Evolutionary conservation across 768 basidiomycete genomes (phyloP).

Genomic region (Guyanaporus albipodus): DNA sequence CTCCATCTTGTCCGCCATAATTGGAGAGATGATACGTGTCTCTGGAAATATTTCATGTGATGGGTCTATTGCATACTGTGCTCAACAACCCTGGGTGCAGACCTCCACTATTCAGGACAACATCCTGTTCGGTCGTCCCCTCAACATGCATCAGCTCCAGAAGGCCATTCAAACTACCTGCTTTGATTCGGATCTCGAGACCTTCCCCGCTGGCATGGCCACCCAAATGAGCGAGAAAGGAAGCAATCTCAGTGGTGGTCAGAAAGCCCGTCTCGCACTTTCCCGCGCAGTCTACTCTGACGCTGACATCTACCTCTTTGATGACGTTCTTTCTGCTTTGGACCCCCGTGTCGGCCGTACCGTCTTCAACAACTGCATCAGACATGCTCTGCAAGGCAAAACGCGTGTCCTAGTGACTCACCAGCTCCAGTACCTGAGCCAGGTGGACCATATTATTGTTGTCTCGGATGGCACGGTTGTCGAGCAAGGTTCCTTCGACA

Average conservation of each 20-base stretch:
- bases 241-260: conserved; percentile 42
- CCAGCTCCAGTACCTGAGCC: conserved; percentile 30
- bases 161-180: conserved; percentile 27
- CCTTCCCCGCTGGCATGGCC: conserved; percentile 27
- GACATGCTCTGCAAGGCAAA: conserved; percentile 18
- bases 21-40: conserved; percentile 28
- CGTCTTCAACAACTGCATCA: conserved; percentile 28
- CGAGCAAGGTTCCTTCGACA: conserved; percentile 42
- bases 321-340: conserved; percentile 45
- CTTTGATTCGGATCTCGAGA: conserved; percentile 28
- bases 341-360: conserved; percentile 43
- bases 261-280: conserved; percentile 46
- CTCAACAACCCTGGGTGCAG: conserved; percentile 33
- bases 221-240: conserved; percentile 50
- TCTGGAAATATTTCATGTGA: conserved; percentile 22
- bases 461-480: conserved; percentile 41
- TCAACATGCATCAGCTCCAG: conserved; percentile 25
- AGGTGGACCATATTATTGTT: conserved; percentile 46
- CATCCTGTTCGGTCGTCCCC: conserved; percentile 28
- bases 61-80: conserved; percentile 31
- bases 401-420: conserved; percentile 30
- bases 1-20: conserved; percentile 27
- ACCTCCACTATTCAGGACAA: conserved; percentile 30
- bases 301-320: conserved; percentile 41
- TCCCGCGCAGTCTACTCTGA: conserved; percentile 44